A percentile compares a stretch with the other conserved stretches of the same genome.
phyloP scores from a whole-genome alignment of 2,329 filamentous ascomycete genomes.

The Zopfia rhizophila region DNA sequence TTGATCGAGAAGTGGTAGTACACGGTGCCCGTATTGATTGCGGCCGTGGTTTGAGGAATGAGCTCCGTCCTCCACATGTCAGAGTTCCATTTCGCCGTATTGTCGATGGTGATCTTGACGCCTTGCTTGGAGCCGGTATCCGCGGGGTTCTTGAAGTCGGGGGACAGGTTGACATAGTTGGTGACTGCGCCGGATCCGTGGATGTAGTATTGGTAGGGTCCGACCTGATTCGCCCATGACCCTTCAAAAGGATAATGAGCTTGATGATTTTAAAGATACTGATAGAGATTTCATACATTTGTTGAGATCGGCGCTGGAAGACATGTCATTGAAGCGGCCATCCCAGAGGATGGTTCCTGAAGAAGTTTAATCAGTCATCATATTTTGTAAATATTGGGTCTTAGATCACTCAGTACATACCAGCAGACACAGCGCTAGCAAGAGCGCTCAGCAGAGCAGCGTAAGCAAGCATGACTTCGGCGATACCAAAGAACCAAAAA shows the following conservation, averaged over 20 bases:
- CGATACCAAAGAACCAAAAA: constrained; percentile 1
- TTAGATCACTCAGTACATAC: constrained; percentile 22
- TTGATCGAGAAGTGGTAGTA: constrained; percentile 79
- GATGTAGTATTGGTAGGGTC: constrained; percentile 80
- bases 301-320: constrained; percentile 64
- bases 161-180: constrained; percentile 70
- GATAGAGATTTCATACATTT: constrained; percentile 52
- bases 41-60: constrained; percentile 74
- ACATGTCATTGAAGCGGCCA: constrained; percentile 71
- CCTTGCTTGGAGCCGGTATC: constrained; percentile 71
- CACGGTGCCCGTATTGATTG: constrained; percentile 73
- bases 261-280: constrained; percentile 12
- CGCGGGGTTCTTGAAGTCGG: constrained; percentile 71
- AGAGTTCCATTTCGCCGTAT: constrained; percentile 75
- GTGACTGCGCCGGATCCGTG: constrained; percentile 68
- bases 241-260: constrained; percentile 48
- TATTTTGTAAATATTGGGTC: background rate
- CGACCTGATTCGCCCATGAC: constrained; percentile 75
- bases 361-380: background rate
- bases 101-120: constrained; percentile 73
- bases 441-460: constrained; percentile 39
- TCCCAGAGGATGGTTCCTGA: constrained; percentile 69
- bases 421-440: constrained; percentile 45
- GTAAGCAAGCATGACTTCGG: constrained; percentile 44
- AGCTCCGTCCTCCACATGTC: constrained; percentile 80